These are phyloP conservation scores for Paraphaeosphaeria minitans DNA, from an alignment of 2,329 filamentous ascomycete genomes.

Conservation along the genomic window DNA sequence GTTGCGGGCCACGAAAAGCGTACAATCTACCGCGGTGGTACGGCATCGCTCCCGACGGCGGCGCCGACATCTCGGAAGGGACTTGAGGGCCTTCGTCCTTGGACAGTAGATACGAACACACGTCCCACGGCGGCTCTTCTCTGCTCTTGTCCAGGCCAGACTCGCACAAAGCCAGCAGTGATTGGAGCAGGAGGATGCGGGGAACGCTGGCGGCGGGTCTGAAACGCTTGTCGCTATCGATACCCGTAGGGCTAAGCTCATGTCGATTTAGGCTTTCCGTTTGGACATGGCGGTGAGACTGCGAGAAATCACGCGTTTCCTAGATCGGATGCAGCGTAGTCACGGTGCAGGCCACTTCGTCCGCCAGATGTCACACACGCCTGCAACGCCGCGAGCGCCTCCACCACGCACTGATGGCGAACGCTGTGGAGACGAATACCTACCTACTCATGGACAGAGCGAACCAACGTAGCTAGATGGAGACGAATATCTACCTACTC, in stretches of 20 bases:
- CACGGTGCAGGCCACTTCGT: conserved; percentile 20
- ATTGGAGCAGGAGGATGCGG: conserved; percentile 27
- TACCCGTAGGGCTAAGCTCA: conserved; percentile 20
- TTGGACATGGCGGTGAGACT: conserved; percentile 36
- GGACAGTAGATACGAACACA: conserved; percentile 3
- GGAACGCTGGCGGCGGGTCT: conserved; percentile 23
- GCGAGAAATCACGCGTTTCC: conserved; percentile 26
- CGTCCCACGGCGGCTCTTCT: conserved; percentile 3
- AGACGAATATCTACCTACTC: neutral
- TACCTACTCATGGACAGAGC: neutral
- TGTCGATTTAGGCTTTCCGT: conserved; percentile 20
- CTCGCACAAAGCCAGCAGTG: conserved; percentile 18
- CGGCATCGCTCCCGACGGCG: neutral
- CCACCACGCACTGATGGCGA: neutral
- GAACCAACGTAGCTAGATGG: neutral
- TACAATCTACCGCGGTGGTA: neutral
- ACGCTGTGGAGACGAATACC: neutral
- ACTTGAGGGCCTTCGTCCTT: neutral
- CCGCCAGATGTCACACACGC: conserved; percentile 19
- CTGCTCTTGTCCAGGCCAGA: neutral
- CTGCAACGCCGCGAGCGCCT: conserved; percentile 9
- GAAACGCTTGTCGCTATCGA: conserved; percentile 27
- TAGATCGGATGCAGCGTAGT: conserved; percentile 14
- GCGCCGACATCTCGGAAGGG: neutral
- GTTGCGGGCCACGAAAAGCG: neutral